phyloP scores from a whole-genome alignment of 2,329 filamentous ascomycete genomes.

The Achaetomium macrosporum region DNA sequence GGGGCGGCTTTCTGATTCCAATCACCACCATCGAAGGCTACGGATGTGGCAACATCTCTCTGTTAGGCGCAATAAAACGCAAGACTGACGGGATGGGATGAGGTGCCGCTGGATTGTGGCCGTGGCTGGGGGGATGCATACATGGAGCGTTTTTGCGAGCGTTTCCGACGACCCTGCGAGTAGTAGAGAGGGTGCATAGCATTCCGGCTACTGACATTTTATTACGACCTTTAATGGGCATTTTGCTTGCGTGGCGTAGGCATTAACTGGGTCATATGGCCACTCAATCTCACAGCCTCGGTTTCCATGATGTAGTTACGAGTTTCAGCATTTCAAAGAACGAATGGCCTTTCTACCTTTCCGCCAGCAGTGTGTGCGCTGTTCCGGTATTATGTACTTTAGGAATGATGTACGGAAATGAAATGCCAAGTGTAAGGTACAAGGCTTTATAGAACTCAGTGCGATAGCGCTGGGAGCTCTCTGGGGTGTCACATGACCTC shows the following conservation, averaged over 20 bases:
- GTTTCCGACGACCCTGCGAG: neutral
- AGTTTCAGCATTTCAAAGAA: too few relatives aligned
- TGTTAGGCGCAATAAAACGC: neutral
- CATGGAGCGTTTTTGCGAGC: neutral
- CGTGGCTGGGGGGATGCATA: neutral
- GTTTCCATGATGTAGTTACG: too few relatives aligned
- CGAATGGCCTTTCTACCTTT: too few relatives aligned
- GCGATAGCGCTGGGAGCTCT: neutral
- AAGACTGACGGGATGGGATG: neutral
- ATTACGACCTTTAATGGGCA: slow-evolving; percentile 28
- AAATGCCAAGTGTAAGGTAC: too few relatives aligned
- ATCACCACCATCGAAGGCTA: neutral
- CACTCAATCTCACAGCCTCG: neutral
- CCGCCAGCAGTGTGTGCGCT: too few relatives aligned
- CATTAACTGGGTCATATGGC: slow-evolving; percentile 10
- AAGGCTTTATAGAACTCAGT: too few relatives aligned
- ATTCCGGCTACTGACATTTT: neutral
- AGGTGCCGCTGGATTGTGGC: neutral
- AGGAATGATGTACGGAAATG: too few relatives aligned
- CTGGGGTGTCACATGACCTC: neutral
- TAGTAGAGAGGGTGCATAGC: slow-evolving; percentile 1
- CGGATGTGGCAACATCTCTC: neutral
- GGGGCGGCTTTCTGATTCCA: slow-evolving; percentile 62
- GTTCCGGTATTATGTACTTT: too few relatives aligned
- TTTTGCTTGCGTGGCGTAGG: slow-evolving; percentile 33